Conservation (phyloP, 2,329 filamentous ascomycete genomes). For the Sporothrix pseudoabietina region DNA sequence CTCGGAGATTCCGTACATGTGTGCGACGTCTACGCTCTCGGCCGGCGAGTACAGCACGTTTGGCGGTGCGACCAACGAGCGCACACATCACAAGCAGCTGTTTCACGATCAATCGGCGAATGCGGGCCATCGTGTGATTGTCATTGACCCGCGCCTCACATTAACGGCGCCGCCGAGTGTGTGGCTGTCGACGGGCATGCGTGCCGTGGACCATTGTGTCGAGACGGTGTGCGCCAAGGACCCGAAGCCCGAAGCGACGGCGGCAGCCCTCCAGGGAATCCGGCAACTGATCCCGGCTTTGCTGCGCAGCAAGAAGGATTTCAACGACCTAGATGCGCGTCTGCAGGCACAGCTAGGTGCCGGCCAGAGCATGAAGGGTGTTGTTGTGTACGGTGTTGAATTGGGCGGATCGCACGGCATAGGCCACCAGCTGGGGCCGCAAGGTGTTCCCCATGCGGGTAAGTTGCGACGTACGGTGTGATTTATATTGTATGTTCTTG, state of each 20-base stretch:
- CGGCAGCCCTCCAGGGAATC: constrained; percentile 42
- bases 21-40: constrained; percentile 35
- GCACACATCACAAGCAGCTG: constrained; percentile 33
- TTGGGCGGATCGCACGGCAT: constrained; percentile 47
- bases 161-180: constrained; percentile 51
- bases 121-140: constrained; percentile 49
- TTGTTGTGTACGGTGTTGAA: constrained; percentile 43
- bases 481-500: too few relatives aligned
- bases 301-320: constrained; percentile 45
- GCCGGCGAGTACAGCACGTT: constrained; percentile 36
- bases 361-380: constrained; percentile 51
- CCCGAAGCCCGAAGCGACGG: constrained; percentile 43
- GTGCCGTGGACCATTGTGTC: constrained; percentile 60
- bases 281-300: constrained; percentile 47
- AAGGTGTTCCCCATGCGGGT: constrained; percentile 44
- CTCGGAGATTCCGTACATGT: constrained; percentile 34
- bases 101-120: constrained; percentile 37
- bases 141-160: constrained; percentile 53
- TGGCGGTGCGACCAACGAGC: constrained; percentile 36
- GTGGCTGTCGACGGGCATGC: constrained; percentile 61
- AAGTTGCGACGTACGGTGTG: constrained; percentile 37
- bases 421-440: constrained; percentile 46
- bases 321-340: constrained; percentile 44
- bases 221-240: constrained; percentile 54
- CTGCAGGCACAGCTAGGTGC: constrained; percentile 51